phyloP scores from a whole-genome alignment of 139 green algal species.

The Tetradesmus lagerheimii region DNA sequence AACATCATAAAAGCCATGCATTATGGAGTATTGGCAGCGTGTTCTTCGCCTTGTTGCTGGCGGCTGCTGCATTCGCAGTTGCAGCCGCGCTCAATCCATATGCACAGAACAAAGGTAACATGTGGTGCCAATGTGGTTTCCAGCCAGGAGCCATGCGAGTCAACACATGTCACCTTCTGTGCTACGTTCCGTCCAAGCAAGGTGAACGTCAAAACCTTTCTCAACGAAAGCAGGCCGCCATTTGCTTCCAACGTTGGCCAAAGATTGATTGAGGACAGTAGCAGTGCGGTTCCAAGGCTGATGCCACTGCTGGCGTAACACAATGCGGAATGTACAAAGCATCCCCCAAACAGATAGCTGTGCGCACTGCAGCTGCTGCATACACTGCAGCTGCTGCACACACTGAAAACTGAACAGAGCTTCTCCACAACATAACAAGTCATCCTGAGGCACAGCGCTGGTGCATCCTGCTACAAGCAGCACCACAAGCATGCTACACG shows the following conservation, averaged over 20 bases:
- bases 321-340: not conserved
- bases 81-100: not conserved
- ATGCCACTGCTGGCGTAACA: not conserved
- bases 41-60: not conserved
- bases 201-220: no score
- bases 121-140: not conserved
- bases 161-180: not conserved
- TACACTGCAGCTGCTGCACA: no score
- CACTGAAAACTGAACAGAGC: no score
- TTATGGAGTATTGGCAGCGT: no score
- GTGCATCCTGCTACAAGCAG: no score
- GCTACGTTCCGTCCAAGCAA: no score
- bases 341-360: not conserved
- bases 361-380: no score
- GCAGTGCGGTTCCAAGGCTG: not conserved
- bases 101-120: not conserved
- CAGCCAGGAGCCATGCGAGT: not conserved
- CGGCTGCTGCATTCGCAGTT: not conserved
- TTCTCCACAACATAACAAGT: no score
- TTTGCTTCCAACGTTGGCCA: not conserved
- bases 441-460: no score
- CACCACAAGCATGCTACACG: no score
- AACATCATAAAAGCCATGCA: no score
- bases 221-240: no score
- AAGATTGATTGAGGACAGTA: not conserved